A percentile compares a stretch with the other conserved stretches of the same genome.
These are phyloP conservation scores for Cupressus sempervirens DNA, from an alignment of 75 land plant species.

Conservation along the genomic window DNA sequence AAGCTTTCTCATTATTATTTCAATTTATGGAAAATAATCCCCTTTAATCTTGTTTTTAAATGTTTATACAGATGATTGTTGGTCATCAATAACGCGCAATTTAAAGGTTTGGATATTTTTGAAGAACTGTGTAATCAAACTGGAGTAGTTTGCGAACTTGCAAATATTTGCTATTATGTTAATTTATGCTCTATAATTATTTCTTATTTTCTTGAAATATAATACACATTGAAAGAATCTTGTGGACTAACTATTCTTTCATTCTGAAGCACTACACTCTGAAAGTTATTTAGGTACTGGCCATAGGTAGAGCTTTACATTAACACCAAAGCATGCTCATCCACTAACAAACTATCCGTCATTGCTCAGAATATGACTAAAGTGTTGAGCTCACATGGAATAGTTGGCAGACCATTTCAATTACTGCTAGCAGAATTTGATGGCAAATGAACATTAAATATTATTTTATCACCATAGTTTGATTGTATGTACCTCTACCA, in stretches of 20 bases:
- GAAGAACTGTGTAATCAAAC: not conserved
- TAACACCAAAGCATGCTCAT: not conserved
- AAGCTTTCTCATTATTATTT: not conserved
- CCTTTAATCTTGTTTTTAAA: not conserved
- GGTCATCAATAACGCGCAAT: constrained; percentile 51
- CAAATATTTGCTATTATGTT: not conserved
- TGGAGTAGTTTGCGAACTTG: not conserved
- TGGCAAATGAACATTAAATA: not conserved
- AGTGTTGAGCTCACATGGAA: no score
- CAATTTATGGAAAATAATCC: not conserved
- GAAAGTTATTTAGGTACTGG: not conserved
- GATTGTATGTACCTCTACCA: not conserved
- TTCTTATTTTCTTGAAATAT: not conserved
- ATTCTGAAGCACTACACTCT: not conserved
- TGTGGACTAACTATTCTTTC: not conserved
- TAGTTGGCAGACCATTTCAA: not conserved
- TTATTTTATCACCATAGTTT: not conserved
- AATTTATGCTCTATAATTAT: not conserved
- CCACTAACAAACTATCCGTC: no score
- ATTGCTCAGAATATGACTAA: no score
- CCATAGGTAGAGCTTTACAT: not conserved
- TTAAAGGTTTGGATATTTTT: constrained; percentile 26
- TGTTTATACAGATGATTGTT: constrained; percentile 82
- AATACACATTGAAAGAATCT: not conserved
- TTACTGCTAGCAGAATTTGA: not conserved